Evolutionary conservation across 257 asterid species (phyloP).

Genomic region (Salvia miltiorrhiza): DNA sequence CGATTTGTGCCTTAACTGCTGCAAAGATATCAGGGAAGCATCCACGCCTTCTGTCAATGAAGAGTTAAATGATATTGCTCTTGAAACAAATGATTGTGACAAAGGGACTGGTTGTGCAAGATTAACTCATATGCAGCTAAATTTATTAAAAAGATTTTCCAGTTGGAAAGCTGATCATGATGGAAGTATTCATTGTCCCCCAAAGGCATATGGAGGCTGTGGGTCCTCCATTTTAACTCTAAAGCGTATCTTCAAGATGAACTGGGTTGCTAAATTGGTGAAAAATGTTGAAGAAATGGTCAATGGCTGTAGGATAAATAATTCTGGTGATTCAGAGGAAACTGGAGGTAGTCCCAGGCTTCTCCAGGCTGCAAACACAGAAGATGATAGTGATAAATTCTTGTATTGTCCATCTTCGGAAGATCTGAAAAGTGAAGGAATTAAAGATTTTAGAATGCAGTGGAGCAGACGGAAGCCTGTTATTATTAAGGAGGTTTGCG

Average conservation of each 20-base stretch:
- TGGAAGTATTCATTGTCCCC: conserved; percentile 84
- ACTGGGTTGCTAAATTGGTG: conserved; percentile 92
- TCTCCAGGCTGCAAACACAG: conserved; percentile 60
- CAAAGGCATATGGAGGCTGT: conserved; percentile 78
- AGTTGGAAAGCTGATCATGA: conserved; percentile 67
- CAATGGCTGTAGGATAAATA: conserved; percentile 61
- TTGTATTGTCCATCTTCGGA: conserved; percentile 69
- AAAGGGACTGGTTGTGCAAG: conserved; percentile 33
- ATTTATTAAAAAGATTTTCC: conserved; percentile 36
- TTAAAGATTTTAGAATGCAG: conserved; percentile 66
- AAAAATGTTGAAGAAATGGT: conserved; percentile 98
- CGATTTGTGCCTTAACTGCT: conserved; percentile 96
- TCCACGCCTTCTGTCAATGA: conserved; percentile 37
- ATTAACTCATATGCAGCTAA: conserved; percentile 43
- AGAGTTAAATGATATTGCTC: conserved; percentile 30
- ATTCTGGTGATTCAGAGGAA: conserved; percentile 39
- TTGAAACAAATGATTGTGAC: conserved; percentile 36
- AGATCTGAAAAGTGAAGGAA: conserved; percentile 68
- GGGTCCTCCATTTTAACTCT: conserved; percentile 58
- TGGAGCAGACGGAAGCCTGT: conserved; percentile 87
- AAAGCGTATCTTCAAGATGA: conserved; percentile 94
- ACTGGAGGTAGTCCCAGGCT: conserved; percentile 39
- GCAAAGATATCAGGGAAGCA: conserved; percentile 80
- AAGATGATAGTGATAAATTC: conserved; percentile 47
- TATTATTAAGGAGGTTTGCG: conserved; percentile 73